Evolutionary conservation across 495 filamentous ascomycete genomes (phyloP), one percentile per base, ranked within the genome.

Genomic region (Hypomontagnella submonticulosa): DNA sequence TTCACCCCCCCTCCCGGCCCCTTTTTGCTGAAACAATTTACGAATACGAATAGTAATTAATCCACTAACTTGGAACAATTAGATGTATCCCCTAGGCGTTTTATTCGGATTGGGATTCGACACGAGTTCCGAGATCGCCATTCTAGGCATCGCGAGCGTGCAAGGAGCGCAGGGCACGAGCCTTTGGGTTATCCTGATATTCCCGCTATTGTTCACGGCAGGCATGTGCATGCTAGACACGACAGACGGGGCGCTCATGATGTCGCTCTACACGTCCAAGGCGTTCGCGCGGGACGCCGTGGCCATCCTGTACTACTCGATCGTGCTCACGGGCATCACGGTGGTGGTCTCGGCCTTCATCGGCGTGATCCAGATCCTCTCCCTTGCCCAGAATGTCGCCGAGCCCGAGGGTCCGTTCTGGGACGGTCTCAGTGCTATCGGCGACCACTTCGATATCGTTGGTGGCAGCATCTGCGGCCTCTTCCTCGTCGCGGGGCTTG

Each of bases 31-130:
- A n/a, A n/a, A n/a, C n/a, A n/a, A n/a, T n/a, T n/a, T 57, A 10
- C 15, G 43, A 30, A 27, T 11, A 47, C 18, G 23, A 16, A 11
- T 51, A 48, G 20, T 2, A 16, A 6, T 6, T 2, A 33, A 16
- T 13, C 4, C 30, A 32, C 20, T 58, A 11, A 51, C 30, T 3
- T 23, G 20, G 0, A 4, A 7, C 10, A 38, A 20, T 27, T 67
- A 67, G 76, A 99, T 97, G 94, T 89, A 96, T 73, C 92, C 92
- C 4, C 78, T 98, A 3, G 94, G 94, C 4, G 80, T 97, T 3
- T 73, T 97, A 16, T 99, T 99, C 75, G 95, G 95, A 12, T 81
- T 97, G 8, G 95, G 95, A 1, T 99, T 99, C 74, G 95, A 99
- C 75, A 97, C 95, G 0, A 96, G 91, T 33, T 94, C 90, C 13